A percentile compares a stretch with the other conserved stretches of the same genome.
Conservation (phyloP, 73 alveolate genomes). For the Tetrahymena borealis region DNA sequence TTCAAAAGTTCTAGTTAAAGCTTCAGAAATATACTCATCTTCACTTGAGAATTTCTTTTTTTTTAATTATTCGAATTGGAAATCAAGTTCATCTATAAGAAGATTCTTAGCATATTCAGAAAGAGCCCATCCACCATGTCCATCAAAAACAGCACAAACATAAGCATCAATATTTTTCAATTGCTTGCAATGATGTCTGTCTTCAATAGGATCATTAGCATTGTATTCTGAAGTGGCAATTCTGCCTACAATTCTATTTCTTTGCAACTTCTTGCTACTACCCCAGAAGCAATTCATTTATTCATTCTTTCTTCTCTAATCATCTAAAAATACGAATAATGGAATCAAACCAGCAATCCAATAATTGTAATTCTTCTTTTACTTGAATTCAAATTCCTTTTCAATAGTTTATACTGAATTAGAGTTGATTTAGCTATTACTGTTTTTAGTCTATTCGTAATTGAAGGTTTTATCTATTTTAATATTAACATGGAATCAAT, state of each 20-base stretch:
- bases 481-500: no score
- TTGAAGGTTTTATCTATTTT: no score
- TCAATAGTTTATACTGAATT: no score
- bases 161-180: constrained; percentile 22
- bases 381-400: no score
- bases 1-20: constrained; percentile 64
- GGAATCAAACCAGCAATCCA: neutral
- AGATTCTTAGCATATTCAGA: constrained; percentile 70
- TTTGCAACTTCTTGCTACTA: neutral
- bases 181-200: neutral
- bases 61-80: constrained; percentile 43
- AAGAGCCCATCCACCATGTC: constrained; percentile 91
- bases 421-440: no score
- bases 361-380: neutral
- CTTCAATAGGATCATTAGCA: constrained; percentile 43
- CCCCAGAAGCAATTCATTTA: constrained; percentile 6
- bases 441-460: no score
- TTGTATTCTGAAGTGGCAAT: constrained; percentile 8
- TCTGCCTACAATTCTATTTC: constrained; percentile 14
- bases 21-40: constrained; percentile 45
- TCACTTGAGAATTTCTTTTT: constrained; percentile 1
- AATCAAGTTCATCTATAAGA: constrained; percentile 61
- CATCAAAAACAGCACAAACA: constrained; percentile 60
- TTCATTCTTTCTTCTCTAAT: neutral
- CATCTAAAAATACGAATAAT: neutral